Percentiles rank a stretch among this genome's conserved stretches.
phyloP scores from a whole-genome alignment of 192 early-diverging fungal genomes.

The Linnemannia elongata region DNA sequence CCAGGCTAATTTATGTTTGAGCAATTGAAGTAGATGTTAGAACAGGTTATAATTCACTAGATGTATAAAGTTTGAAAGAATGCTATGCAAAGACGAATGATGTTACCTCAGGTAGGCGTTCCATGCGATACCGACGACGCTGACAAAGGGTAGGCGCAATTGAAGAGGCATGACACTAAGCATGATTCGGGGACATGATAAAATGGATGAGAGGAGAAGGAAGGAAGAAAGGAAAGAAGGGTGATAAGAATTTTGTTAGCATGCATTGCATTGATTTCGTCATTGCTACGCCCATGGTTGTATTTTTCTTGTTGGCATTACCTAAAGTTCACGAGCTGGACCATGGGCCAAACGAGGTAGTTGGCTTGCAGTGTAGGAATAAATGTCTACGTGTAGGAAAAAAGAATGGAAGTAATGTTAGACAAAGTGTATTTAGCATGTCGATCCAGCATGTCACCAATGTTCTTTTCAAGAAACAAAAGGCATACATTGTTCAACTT shows the following conservation, averaged over 20 bases:
- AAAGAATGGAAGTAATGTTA: background rate
- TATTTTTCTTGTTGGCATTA: conserved; percentile 1
- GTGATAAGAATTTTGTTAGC: background rate
- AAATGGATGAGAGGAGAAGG: too few relatives aligned
- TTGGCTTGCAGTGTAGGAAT: conserved; percentile 73
- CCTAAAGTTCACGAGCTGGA: conserved; percentile 80
- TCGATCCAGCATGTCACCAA: background rate
- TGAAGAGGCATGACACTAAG: conserved; percentile 68
- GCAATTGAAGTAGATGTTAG: background rate
- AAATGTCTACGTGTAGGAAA: conserved; percentile 58
- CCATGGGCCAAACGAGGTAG: conserved; percentile 81
- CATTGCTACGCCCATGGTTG: background rate
- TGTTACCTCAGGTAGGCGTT: conserved; percentile 77
- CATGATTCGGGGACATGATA: background rate
- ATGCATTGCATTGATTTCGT: background rate
- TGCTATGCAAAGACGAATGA: background rate
- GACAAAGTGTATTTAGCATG: background rate
- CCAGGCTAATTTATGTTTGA: background rate
- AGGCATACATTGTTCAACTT: conserved; percentile 69
- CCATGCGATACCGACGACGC: conserved; percentile 81
- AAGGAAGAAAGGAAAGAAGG: background rate
- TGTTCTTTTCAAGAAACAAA: background rate
- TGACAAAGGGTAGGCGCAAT: conserved; percentile 79
- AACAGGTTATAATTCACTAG: background rate
- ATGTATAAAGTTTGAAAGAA: background rate